Evolutionary conservation across 345 rosid genomes (phyloP).

Genomic region (Gossypium ekmanianum): DNA sequence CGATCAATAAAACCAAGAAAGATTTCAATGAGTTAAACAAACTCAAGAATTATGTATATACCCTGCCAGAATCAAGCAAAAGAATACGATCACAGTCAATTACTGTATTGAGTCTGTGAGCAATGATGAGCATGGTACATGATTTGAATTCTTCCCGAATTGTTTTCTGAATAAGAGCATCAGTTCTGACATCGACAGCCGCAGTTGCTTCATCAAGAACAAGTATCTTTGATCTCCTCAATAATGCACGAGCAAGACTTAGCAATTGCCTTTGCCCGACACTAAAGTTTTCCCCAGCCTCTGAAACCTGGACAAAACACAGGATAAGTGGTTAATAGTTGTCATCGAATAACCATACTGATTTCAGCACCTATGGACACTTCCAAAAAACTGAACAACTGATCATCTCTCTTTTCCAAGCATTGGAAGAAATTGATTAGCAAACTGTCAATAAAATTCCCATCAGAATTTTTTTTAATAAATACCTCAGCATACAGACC

Average conservation of each 20-base stretch:
- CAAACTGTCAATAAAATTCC: neutral
- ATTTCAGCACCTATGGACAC: neutral
- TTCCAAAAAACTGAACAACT: neutral
- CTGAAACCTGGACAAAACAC: constrained; percentile 55
- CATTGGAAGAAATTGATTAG: neutral
- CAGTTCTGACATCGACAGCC: constrained; percentile 98
- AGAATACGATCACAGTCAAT: constrained; percentile 90
- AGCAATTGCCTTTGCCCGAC: constrained; percentile 96
- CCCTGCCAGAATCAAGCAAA: constrained; percentile 90
- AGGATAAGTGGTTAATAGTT: neutral
- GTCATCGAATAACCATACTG: neutral
- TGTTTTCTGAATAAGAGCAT: constrained; percentile 96
- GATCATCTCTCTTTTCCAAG: neutral
- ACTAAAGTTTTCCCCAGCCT: constrained; percentile 96
- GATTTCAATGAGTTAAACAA: neutral
- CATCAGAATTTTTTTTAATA: constrained; percentile 2
- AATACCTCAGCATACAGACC: constrained; percentile 93
- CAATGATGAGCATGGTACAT: constrained; percentile 95
- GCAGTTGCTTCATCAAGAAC: constrained; percentile 99
- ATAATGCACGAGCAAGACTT: constrained; percentile 95
- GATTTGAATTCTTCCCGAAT: constrained; percentile 94
- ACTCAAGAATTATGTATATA: constrained; percentile 22
- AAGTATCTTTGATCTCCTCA: constrained; percentile 95
- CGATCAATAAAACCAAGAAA: neutral
- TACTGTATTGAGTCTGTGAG: constrained; percentile 94